Base-by-base conservation (phyloP, 441 rosid species). In the Sinapis alba region DNA sequence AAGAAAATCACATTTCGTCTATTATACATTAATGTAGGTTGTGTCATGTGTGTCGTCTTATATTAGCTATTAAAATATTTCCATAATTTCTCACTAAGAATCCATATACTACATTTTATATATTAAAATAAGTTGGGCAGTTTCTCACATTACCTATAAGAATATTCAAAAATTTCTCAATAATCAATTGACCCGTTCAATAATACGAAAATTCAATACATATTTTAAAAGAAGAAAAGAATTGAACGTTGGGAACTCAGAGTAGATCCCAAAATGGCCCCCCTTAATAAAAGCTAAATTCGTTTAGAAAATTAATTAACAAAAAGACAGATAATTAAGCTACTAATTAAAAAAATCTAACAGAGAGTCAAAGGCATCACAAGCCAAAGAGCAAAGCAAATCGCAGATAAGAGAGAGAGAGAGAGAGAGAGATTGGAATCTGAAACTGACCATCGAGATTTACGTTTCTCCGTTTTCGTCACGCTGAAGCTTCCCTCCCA, bases 371-470 rank as follows among this genome's bases (percentile, higher is more conserved):
- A 78, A 78, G 69, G 61, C 18, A 8, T 15, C 32, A 15, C 20
- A 30, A 69, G 71, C 66, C 38, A 76, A 69, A 63, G 61, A 43
- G 66, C 51, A 38, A 65, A 76, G 79, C 76, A 77, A 76, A 64
- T 70, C 75, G 36, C 24, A 77, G 54, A 50, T 7, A 58, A 62
- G 72, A 23, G 13, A 47, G 15, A 68, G 71, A 53, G 60, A 24
- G 34, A 30, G 53, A 45, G 57, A 19, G 73, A 60, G 73, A 78
- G 74, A 53, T 66, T 53, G 73, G 74, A 62, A 67, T 67, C 78
- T 78, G 74, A 62, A 73, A 78, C 81, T 62, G 74, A 73, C 45
- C 78, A 68, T 78, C 78, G 81, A 78, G 81, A 78, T 73, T 78
- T 73, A 73, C 81, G 78, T 78, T 73, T 78, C 81, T 73, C 78